Evolutionary conservation across 2,329 filamentous ascomycete species (phyloP).

Genomic region (Aspergillus piperis): DNA sequence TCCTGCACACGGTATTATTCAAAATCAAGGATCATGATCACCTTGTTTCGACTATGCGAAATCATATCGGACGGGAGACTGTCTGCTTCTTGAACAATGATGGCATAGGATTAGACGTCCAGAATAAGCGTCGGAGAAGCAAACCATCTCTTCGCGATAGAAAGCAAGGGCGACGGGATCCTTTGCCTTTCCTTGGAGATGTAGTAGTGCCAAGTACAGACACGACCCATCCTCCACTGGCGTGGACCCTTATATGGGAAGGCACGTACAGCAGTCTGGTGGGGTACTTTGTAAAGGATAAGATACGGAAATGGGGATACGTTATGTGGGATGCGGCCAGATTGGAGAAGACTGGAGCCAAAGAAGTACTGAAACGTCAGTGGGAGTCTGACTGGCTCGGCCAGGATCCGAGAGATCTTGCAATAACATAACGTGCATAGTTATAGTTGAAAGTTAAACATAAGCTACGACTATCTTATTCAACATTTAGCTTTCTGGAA

Average conservation of each 20-base stretch:
- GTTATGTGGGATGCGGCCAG: constrained; percentile 25
- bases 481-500: no score
- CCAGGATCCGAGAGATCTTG: no score
- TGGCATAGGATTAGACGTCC: no score
- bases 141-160: no score
- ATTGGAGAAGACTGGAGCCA: constrained; percentile 14
- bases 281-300: constrained; percentile 3
- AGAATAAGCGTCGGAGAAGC: no score
- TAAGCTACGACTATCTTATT: no score
- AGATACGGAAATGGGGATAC: constrained; percentile 21
- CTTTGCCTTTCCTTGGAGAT: constrained; percentile 13
- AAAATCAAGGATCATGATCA: constrained; percentile 13
- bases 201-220: neutral
- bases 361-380: constrained; percentile 6
- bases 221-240: constrained; percentile 8
- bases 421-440: no score
- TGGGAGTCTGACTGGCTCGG: neutral
- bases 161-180: neutral
- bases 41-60: constrained; percentile 18
- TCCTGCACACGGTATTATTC: constrained; percentile 9
- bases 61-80: neutral
- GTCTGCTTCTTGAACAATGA: neutral
- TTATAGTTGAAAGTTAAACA: no score
- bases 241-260: constrained; percentile 17
- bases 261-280: constrained; percentile 13